Evolutionary conservation across 768 basidiomycete species (phyloP), one percentile per base, ranked within the genome.

Genomic region (Termitomyces bulborhizus): DNA sequence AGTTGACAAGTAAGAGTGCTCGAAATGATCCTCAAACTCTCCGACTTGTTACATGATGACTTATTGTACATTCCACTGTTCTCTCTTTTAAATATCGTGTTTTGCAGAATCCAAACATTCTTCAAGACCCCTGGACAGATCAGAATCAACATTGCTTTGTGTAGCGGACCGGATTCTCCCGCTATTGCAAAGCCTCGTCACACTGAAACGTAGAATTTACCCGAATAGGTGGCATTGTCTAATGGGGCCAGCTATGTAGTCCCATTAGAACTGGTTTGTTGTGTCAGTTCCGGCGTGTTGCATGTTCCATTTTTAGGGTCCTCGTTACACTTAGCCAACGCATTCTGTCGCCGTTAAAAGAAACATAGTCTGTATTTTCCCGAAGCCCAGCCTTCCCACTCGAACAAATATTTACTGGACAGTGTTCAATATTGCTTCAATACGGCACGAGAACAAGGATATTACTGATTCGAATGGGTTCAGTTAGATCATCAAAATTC

Each of bases 341-440:
- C 73, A 27, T 66, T 53, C 4, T n/a, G 78, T 68, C 6, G 81
- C 82, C 21, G 70, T 67, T 26, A 64, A 60, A 7, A 26, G 86
- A 66, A 11, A 86, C 69, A 63, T 82, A 84, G 63, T 86, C 85
- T 5, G 85, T 86, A 65, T 85, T 83, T 83, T 83, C 86, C 57
- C 21, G 29, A 16, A 24, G 6, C n/a, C 6, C 36, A 43, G 16
- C 15, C 31, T 13, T 53, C 29, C 9, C 24, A 26, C 7, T 53
- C 4, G 16, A 39, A 37, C 5, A 18, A 40, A 18, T 18, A 18
- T 73, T 57, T 57, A 84, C 83, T 81, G 6, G 84, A 85, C 36
- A 84, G 53, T 21, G 36, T 15, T 37, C 12, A 1, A 37, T 21
- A 21, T 2, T 1, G 36, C 16, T 15, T 37, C 12, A 1, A 37